Conservation (phyloP, 2,329 filamentous ascomycete species). For the Penicillium sp. region DNA sequence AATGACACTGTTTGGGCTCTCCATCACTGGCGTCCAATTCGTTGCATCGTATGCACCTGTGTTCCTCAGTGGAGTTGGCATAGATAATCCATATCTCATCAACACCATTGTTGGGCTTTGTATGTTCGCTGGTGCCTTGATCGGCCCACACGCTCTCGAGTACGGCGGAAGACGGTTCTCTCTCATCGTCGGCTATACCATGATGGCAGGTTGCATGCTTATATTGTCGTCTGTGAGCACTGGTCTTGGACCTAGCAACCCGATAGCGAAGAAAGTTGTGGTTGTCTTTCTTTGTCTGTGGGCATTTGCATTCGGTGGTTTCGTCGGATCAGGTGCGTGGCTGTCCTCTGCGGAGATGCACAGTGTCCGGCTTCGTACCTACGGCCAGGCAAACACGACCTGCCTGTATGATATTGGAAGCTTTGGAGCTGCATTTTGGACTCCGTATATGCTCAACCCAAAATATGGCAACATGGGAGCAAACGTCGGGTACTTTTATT, state of each 20-base stretch:
- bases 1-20: slow-evolving; percentile 20
- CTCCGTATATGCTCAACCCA: slow-evolving; percentile 27
- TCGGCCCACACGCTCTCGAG: slow-evolving; percentile 24
- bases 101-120: slow-evolving; percentile 23
- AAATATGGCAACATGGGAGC: slow-evolving; percentile 28
- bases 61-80: slow-evolving; percentile 24
- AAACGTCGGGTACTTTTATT: slow-evolving; percentile 26
- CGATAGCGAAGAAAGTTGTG: slow-evolving; percentile 22
- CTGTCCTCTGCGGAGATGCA: slow-evolving; percentile 32
- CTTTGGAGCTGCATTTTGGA: slow-evolving; percentile 28
- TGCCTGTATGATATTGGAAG: slow-evolving; percentile 26
- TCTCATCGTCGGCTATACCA: slow-evolving; percentile 22
- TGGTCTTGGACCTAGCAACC: slow-evolving; percentile 16
- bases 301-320: slow-evolving; percentile 29
- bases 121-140: slow-evolving; percentile 20
- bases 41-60: slow-evolving; percentile 20
- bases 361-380: slow-evolving; percentile 28
- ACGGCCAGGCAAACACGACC: slow-evolving; percentile 28
- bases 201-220: slow-evolving; percentile 28
- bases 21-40: slow-evolving; percentile 29
- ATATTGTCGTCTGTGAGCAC: slow-evolving; percentile 23
- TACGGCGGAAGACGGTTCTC: slow-evolving; percentile 26
- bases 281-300: slow-evolving; percentile 30
- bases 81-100: slow-evolving; percentile 26
- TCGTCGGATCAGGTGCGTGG: slow-evolving; percentile 24